Conservation (phyloP, 257 asterid genomes). For the Fraxinus excelsior region DNA sequence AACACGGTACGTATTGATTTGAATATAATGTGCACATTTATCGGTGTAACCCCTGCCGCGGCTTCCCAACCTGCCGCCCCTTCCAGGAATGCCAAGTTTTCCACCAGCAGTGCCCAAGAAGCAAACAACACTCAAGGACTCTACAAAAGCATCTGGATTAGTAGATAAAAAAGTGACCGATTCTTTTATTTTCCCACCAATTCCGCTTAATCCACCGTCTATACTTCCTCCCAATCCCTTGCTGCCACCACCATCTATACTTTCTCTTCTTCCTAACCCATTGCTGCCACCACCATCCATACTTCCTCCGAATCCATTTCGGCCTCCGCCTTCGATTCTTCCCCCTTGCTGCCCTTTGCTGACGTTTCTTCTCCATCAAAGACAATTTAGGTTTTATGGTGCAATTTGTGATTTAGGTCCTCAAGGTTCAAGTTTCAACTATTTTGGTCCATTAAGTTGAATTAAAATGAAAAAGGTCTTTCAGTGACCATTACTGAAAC, state of each 20-base stretch:
- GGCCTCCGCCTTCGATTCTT: constrained; percentile 4
- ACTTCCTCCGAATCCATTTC: constrained; percentile 32
- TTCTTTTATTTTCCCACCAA: constrained; percentile 41
- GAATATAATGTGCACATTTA: no score
- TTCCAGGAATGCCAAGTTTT: constrained; percentile 49
- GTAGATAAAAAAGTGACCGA: constrained; percentile 18
- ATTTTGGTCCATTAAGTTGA: no score
- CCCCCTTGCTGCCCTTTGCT: constrained; percentile 15
- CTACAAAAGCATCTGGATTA: constrained; percentile 26
- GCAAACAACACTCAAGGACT: no score
- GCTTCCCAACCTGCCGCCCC: constrained; percentile 66
- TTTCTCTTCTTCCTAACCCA: no score
- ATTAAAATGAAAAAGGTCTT: no score
- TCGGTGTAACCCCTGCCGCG: constrained; percentile 27
- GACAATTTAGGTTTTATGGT: no score
- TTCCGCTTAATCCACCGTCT: constrained; percentile 33
- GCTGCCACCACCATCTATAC: no score
- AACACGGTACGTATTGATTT: no score
- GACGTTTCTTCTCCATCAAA: no score
- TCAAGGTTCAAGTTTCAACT: no score
- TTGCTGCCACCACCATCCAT: constrained; percentile 42
- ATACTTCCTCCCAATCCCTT: constrained; percentile 50
- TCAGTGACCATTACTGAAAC: no score
- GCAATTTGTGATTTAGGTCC: no score
- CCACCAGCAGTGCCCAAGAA: constrained; percentile 47